Evolutionary conservation across 768 basidiomycete genomes (phyloP), one percentile per base, ranked within the genome.

Genomic region (Sporobolomyces pararoseus): DNA sequence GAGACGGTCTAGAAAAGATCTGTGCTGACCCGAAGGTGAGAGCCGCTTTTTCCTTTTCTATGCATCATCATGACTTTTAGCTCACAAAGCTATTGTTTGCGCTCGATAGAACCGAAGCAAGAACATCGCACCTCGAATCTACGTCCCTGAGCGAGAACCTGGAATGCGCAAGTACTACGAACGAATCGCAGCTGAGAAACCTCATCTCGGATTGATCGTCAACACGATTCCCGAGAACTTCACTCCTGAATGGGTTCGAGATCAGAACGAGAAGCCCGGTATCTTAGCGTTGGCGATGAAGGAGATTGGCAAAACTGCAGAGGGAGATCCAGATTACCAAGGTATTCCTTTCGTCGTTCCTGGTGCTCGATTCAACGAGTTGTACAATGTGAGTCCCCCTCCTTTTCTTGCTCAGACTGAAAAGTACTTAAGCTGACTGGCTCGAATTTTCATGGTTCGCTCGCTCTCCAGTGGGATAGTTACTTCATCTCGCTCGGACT

Each of bases 341-440:
- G 93, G 94, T 1, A 88, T 98, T 65, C 96, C 95, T 0, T 99
- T 99, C 81, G 88, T 97, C 74, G 95, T 99, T 1, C 96, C 95
- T 23, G 95, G 94, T 44, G 91, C 91, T 66, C 58, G 67, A 53
- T 93, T 92, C 82, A 93, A 93, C 75, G 91, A 92, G 66, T 68
- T 75, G n/a, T 75, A 77, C 71, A 74, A 77, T 57, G 65, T 71
- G 17, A 31, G 68, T 52, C 31, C 4, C n/a, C n/a, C n/a, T n/a
- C n/a, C n/a, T n/a, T n/a, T n/a, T n/a, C n/a, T n/a, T n/a, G n/a
- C n/a, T n/a, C n/a, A n/a, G n/a, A n/a, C n/a, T n/a, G n/a, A n/a
- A n/a, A n/a, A n/a, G n/a, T n/a, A n/a, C n/a, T n/a, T n/a, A 42
- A 13, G 6, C 0, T 3, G 27, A 34, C 12, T 9, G 3, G 10